phyloP scores from a whole-genome alignment of 148 eudicot genomes.

The Dysphania ambrosioides region DNA sequence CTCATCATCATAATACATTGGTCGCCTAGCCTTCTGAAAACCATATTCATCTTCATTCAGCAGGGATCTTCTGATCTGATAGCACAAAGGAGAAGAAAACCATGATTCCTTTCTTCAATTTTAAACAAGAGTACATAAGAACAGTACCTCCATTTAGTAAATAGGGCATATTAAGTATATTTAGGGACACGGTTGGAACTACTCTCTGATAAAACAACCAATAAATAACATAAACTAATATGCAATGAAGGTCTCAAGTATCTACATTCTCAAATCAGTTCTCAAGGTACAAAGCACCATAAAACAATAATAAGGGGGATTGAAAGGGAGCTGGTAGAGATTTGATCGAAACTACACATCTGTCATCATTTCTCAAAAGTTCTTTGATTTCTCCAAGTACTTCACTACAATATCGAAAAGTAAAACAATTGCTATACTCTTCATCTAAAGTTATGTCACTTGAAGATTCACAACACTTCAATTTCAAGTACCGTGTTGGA shows the following conservation, averaged over 20 bases:
- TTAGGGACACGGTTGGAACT: not conserved
- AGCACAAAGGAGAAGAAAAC: conserved; percentile 8
- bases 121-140: conserved; percentile 1
- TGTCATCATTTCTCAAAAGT: not conserved
- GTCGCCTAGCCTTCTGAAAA: conserved; percentile 64
- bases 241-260: not conserved
- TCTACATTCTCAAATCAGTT: not conserved
- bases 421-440: no score
- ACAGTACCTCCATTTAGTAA: not conserved
- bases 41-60: conserved; percentile 81
- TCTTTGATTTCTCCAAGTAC: not conserved
- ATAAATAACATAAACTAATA: not conserved
- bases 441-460: no score
- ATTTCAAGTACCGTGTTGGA: no score
- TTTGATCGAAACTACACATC: not conserved
- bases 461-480: no score
- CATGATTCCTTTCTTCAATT: not conserved
- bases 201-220: not conserved
- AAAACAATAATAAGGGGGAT: not conserved
- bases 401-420: not conserved
- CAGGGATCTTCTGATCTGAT: conserved; percentile 64
- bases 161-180: not conserved
- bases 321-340: not conserved
- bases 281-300: not conserved
- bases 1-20: conserved; percentile 73